These are phyloP conservation scores for Eimeria maxima DNA, from an alignment of 169 alveolate genomes.

Conservation along the genomic window DNA sequence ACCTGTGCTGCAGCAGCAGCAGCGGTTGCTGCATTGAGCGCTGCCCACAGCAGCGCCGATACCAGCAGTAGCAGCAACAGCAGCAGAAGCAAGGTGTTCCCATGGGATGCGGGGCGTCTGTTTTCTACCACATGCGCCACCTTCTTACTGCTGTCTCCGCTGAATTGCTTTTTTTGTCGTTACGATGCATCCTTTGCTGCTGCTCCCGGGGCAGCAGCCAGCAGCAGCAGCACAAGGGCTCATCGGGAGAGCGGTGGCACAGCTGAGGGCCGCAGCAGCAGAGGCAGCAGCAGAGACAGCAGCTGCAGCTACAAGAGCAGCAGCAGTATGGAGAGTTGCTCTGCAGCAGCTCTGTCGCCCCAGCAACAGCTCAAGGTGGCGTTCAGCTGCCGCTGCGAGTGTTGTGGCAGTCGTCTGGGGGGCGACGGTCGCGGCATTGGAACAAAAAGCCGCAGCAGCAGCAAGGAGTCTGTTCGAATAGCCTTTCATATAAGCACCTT, in stretches of 20 bases:
- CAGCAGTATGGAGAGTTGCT: constrained; percentile 39
- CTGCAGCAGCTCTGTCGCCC: neutral
- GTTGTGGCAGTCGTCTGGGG: constrained; percentile 53
- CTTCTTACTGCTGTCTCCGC: constrained; percentile 45
- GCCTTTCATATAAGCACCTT: constrained; percentile 37
- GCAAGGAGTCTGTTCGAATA: constrained; percentile 43
- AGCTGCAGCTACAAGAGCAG: constrained; percentile 30
- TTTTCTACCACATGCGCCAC: constrained; percentile 34
- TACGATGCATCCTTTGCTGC: constrained; percentile 6
- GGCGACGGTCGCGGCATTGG: constrained; percentile 42
- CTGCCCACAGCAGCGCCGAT: neutral
- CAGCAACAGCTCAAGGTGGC: constrained; percentile 31
- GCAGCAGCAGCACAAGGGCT: constrained; percentile 14
- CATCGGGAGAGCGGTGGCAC: neutral
- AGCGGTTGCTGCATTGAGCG: constrained; percentile 16
- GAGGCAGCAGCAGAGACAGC: constrained; percentile 34
- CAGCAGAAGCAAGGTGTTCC: constrained; percentile 31
- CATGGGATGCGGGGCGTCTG: constrained; percentile 50
- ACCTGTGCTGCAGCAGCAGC: constrained; percentile 54
- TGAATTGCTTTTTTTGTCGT: constrained; percentile 50
- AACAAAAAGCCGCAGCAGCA: constrained; percentile 26
- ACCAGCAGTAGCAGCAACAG: constrained; percentile 37
- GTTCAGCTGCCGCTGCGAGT: constrained; percentile 60
- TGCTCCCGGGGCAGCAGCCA: constrained; percentile 19
- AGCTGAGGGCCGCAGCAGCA: neutral